Conservation (phyloP, 306 rosid genomes). For the Vigna trinervia region DNA sequence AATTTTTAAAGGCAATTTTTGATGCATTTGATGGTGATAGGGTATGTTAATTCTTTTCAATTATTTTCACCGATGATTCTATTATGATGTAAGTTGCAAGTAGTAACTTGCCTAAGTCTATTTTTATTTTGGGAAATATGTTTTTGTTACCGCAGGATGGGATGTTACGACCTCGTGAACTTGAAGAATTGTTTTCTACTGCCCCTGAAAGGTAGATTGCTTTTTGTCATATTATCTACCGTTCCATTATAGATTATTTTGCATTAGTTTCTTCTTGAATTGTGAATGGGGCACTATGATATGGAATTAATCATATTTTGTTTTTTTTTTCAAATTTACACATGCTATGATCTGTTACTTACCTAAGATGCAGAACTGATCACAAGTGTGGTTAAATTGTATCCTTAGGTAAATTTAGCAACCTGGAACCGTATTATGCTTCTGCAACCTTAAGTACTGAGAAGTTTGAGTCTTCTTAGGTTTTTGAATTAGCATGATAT, state of each 20-base stretch:
- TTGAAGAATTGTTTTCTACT: conserved; percentile 92
- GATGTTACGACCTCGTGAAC: conserved; percentile 78
- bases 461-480: background rate
- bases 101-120: conserved; percentile 18
- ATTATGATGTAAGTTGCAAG: background rate
- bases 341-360: background rate
- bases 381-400: background rate
- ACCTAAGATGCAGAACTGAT: conserved; percentile 1
- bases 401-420: background rate
- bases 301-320: background rate
- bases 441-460: background rate
- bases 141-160: conserved; percentile 70
- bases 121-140: conserved; percentile 25
- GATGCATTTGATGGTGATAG: conserved; percentile 72
- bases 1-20: conserved; percentile 79
- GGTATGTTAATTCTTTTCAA: conserved; percentile 59
- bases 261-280: conserved; percentile 28
- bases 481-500: background rate
- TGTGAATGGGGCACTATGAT: background rate
- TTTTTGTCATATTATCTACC: conserved; percentile 25
- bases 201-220: conserved; percentile 87
- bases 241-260: conserved; percentile 16
- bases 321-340: background rate
- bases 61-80: conserved; percentile 22
- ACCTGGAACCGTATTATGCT: background rate